These are phyloP conservation scores for Earliella scabrosa DNA, from an alignment of 1,284 basidiomycete species.

Conservation along the genomic window DNA sequence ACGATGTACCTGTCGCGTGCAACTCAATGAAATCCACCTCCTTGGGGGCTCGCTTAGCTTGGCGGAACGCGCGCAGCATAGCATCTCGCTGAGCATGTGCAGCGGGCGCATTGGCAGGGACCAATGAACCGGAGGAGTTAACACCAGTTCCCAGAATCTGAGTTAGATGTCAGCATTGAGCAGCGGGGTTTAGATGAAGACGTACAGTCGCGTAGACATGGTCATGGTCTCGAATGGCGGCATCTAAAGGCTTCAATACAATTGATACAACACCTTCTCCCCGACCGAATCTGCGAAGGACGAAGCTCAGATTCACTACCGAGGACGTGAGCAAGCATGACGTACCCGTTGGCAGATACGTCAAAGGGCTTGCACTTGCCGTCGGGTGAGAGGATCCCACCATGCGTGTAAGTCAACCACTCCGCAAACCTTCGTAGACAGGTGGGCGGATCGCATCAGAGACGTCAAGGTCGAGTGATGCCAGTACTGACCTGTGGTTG, in stretches of 20 bases:
- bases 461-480: background rate
- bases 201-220: slow-evolving; percentile 32
- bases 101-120: slow-evolving; percentile 43
- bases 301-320: background rate
- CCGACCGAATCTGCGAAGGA: slow-evolving; percentile 25
- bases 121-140: slow-evolving; percentile 41
- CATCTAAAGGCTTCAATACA: slow-evolving; percentile 32
- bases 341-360: slow-evolving; percentile 49
- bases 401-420: slow-evolving; percentile 37
- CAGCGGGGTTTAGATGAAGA: background rate
- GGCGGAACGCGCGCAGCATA: slow-evolving; percentile 37
- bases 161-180: background rate
- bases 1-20: slow-evolving; percentile 46
- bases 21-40: slow-evolving; percentile 53
- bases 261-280: slow-evolving; percentile 31
- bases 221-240: slow-evolving; percentile 33
- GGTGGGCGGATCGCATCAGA: background rate
- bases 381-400: slow-evolving; percentile 43
- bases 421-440: slow-evolving; percentile 22
- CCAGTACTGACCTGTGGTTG: slow-evolving; percentile 39
- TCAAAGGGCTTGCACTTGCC: slow-evolving; percentile 57
- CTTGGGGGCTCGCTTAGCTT: slow-evolving; percentile 32
- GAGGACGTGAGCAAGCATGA: background rate
- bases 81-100: slow-evolving; percentile 40
- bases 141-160: slow-evolving; percentile 47